Base-by-base conservation (phyloP, 2,329 filamentous ascomycete species). In the Zymoseptoria tritici region DNA sequence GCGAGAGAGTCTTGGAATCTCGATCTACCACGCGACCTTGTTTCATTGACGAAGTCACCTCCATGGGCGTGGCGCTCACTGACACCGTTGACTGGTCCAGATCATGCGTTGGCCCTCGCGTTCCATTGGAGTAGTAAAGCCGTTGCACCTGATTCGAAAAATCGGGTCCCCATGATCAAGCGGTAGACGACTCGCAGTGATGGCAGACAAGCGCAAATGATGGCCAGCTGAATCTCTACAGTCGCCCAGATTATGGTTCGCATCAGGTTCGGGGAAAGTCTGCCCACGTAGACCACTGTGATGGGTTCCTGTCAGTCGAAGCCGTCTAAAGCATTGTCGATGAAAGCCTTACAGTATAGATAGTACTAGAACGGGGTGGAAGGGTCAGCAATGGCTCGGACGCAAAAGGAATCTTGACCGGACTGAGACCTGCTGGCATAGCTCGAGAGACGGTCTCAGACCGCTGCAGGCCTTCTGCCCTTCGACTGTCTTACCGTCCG, bases 201-300 rank as follows among this genome's bases (percentile, higher is more conserved):
- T 0, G 70, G 70, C 9, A 68, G 65, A 51, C 68, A 70, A 3
- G 70, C 67, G 57, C 69, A 71, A 55, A 72, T 70, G 51, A 72
- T 67, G 19, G 65, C 69, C 1, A 71, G 62, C 21, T 71, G 69
- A 19, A 62, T 63, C 59, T 72, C 70, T 22, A 71, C 55, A 11
- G 68, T 42, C 4, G 64, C 65, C 67, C 67, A 71, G 49, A 42
- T 13, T 4, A 24, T 24, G 22, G 22, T 24, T 24, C 22, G 22
- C 22, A 24, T 24, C 22, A 24, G 22, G 22, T 2, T 4, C 3
- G 22, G 22, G 3, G 22, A 24, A 2, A 4, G 3, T 24, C 22
- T 24, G 22, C 22, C 22, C 22, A 4, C 5, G 36, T 13, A 42
- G 1, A 42, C 36, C 4, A 42, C 36, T 42, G 65, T 62, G 62